Conservation (phyloP, 257 asterid species). For the Parsonsia alboflavescens region DNA sequence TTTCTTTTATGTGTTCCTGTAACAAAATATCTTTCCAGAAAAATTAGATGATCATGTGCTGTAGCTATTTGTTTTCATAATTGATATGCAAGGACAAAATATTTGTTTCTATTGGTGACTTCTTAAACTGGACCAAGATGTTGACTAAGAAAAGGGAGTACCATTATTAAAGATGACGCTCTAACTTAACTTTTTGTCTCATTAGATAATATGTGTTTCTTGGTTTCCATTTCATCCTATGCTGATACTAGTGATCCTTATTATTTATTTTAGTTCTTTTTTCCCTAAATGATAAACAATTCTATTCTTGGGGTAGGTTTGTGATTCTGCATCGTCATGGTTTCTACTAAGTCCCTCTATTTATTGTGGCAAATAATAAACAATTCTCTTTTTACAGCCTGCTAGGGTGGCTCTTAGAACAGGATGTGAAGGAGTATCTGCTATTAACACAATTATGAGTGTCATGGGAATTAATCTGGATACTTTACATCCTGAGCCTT, state of each 20-base stretch:
- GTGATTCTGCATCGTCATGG: not conserved
- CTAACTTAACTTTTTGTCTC: not conserved
- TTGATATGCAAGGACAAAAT: not conserved
- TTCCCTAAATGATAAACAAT: not conserved
- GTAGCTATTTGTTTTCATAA: constrained; percentile 1
- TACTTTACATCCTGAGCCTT: constrained; percentile 89
- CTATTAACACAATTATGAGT: constrained; percentile 95
- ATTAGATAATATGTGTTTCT: not conserved
- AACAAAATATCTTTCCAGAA: not conserved
- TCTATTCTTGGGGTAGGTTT: not conserved
- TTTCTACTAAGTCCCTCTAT: not conserved
- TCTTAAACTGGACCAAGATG: not conserved
- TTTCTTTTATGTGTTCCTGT: not conserved
- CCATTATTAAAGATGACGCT: not conserved
- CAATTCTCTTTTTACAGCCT: constrained; percentile 43
- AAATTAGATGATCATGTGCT: not conserved
- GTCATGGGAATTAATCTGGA: constrained; percentile 94
- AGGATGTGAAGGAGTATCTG: constrained; percentile 93
- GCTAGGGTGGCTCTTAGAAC: constrained; percentile 68
- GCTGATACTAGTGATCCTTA: not conserved
- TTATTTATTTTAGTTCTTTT: not conserved
- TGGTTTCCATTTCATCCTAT: not conserved
- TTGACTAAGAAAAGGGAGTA: not conserved
- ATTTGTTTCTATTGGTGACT: not conserved
- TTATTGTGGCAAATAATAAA: not conserved